Evolutionary conservation across 345 rosid species (phyloP).

Genomic region (Sisymbrium irio): DNA sequence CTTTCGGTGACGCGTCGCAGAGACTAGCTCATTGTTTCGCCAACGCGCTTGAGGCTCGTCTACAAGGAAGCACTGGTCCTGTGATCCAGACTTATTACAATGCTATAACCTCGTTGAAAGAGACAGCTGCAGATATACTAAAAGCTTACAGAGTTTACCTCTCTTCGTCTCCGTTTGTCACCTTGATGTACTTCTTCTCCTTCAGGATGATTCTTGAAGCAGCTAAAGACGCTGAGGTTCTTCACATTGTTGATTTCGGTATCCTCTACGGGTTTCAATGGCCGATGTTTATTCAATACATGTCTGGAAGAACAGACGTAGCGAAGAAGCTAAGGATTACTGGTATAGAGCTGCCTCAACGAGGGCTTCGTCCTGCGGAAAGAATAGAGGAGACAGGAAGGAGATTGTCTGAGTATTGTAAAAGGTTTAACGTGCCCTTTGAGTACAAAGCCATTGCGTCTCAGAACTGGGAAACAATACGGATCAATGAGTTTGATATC

Average conservation of each 20-base stretch:
- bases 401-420: slow-evolving; percentile 60
- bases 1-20: slow-evolving; percentile 67
- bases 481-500: slow-evolving; percentile 56
- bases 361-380: slow-evolving; percentile 66
- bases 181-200: slow-evolving; percentile 52
- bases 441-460: slow-evolving; percentile 63
- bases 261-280: slow-evolving; percentile 79
- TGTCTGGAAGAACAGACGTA: slow-evolving; percentile 42
- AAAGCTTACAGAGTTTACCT: slow-evolving; percentile 59
- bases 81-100: slow-evolving; percentile 35
- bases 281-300: slow-evolving; percentile 70
- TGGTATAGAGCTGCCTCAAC: slow-evolving; percentile 79
- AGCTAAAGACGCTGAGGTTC: slow-evolving; percentile 48
- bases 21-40: slow-evolving; percentile 82
- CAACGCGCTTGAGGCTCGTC: slow-evolving; percentile 76
- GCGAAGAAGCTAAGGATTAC: slow-evolving; percentile 74
- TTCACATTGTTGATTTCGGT: slow-evolving; percentile 83
- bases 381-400: slow-evolving; percentile 69
- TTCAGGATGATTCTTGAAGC: slow-evolving; percentile 41
- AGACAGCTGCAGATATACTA: slow-evolving; percentile 57
- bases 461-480: slow-evolving; percentile 65
- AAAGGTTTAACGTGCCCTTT: slow-evolving; percentile 68
- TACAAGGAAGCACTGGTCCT: slow-evolving; percentile 43
- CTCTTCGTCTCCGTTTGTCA: slow-evolving; percentile 56
- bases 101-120: slow-evolving; percentile 35